Percentiles rank a stretch among this genome's conserved stretches.
Evolutionary conservation across 2,329 filamentous ascomycete genomes (phyloP).

Genomic region (Conoideocrella luteorostrata): DNA sequence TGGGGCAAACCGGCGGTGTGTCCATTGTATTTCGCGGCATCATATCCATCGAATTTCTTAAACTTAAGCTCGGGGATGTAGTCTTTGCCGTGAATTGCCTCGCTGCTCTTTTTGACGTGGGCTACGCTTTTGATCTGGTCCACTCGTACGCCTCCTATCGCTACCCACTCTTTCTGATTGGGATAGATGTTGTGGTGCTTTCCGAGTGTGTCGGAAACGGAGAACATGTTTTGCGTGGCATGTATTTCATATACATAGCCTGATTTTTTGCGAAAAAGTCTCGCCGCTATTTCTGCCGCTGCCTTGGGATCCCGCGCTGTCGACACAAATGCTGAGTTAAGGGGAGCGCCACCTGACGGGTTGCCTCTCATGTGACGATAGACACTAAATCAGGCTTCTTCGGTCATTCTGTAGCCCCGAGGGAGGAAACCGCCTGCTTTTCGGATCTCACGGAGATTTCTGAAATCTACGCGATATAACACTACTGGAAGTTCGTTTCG

Average conservation of each 20-base stretch:
- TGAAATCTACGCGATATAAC: not conserved
- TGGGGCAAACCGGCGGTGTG: not conserved
- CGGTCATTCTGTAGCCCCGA: not conserved
- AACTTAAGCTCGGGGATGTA: not conserved
- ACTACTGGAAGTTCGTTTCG: conserved; percentile 2
- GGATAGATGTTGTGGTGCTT: not conserved
- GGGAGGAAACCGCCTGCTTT: not conserved
- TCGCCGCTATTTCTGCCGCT: not conserved
- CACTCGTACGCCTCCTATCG: not conserved
- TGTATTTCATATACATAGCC: not conserved
- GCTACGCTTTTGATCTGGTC: not conserved
- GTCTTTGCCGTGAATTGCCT: not conserved
- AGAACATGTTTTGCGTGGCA: conserved; percentile 1
- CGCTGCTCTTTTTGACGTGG: not conserved
- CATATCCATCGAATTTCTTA: not conserved
- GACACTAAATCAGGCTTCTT: not conserved
- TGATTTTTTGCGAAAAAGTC: too few species aligned
- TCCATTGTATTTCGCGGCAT: not conserved
- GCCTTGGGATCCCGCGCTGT: not conserved
- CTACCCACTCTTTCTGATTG: not conserved
- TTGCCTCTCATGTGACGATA: not conserved
- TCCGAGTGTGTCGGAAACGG: not conserved
- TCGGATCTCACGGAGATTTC: not conserved
- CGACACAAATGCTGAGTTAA: not conserved
- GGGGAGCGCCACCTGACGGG: not conserved